Conservation (phyloP, 2,329 filamentous ascomycete species). For the Incumbomyces delicatus region DNA sequence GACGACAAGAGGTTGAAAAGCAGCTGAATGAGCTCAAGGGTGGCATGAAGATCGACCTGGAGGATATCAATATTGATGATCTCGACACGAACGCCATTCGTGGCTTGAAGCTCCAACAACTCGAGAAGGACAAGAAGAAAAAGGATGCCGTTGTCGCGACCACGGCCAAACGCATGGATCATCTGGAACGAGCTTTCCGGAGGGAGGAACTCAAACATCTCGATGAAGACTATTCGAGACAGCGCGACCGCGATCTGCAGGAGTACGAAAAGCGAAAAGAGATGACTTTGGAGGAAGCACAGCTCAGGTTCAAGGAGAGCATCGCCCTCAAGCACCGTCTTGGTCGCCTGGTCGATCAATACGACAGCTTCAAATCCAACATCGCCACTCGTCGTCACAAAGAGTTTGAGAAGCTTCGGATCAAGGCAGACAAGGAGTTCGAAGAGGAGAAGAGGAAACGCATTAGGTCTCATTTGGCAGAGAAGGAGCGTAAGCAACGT, state of each 20-base stretch:
- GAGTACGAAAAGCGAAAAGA: conserved; percentile 71
- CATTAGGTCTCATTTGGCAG: conserved; percentile 79
- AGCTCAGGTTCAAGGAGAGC: conserved; percentile 83
- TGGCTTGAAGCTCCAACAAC: conserved; percentile 85
- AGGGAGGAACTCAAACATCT: conserved; percentile 93
- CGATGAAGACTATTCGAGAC: conserved; percentile 70
- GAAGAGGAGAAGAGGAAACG: conserved; percentile 83
- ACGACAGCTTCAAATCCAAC: conserved; percentile 71
- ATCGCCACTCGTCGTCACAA: conserved; percentile 82
- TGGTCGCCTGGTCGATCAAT: conserved; percentile 69
- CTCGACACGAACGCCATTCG: conserved; percentile 85
- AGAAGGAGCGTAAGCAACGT: conserved; percentile 68
- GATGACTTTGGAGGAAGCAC: conserved; percentile 67
- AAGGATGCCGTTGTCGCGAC: conserved; percentile 83
- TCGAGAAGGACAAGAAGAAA: conserved; percentile 97
- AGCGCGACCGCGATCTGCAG: conserved; percentile 66
- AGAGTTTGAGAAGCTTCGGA: conserved; percentile 90
- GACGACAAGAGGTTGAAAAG: conserved; percentile 88
- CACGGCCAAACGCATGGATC: conserved; percentile 90
- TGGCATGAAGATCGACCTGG: conserved; percentile 72
- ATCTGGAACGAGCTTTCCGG: conserved; percentile 91
- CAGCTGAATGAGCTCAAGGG: conserved; percentile 86
- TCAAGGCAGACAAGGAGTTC: conserved; percentile 82
- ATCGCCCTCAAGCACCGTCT: conserved; percentile 91
- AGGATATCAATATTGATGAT: conserved; percentile 63